Evolutionary conservation across 73 alveolate genomes (phyloP).

Genomic region (Paramecium sexaurelia): DNA sequence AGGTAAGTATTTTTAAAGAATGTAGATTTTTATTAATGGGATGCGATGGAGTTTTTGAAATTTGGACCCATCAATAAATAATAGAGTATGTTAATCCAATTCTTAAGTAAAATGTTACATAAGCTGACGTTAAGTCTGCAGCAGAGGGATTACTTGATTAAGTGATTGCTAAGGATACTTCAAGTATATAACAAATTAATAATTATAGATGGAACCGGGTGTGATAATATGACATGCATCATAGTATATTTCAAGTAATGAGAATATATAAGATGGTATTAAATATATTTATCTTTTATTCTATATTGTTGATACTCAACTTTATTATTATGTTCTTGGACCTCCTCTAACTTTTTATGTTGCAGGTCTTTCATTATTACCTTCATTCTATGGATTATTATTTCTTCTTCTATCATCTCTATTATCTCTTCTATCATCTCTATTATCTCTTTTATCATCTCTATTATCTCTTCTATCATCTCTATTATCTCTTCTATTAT

Average conservation of each 20-base stretch:
- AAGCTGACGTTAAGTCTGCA: neutral
- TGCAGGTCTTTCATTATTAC: neutral
- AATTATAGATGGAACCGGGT: slow-evolving; percentile 76
- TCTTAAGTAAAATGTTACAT: neutral
- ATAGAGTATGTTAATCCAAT: slow-evolving; percentile 30
- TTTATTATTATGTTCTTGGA: neutral
- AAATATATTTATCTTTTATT: neutral
- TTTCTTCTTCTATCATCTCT: neutral
- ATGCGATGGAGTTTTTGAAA: slow-evolving; percentile 76
- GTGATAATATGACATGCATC: slow-evolving; percentile 86
- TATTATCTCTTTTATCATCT: neutral
- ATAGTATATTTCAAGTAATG: slow-evolving; percentile 53
- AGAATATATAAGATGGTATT: neutral
- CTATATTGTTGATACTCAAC: neutral
- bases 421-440: neutral
- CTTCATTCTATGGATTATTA: neutral
- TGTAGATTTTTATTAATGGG: slow-evolving; percentile 68
- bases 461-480: neutral
- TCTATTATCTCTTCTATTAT: neutral
- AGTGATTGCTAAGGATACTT: slow-evolving; percentile 75
- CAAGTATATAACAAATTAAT: neutral
- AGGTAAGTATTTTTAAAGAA: slow-evolving; percentile 81
- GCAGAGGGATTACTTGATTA: slow-evolving; percentile 81
- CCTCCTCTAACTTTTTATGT: neutral
- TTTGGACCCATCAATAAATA: slow-evolving; percentile 44